Base-by-base conservation (phyloP, 805 yeast genomes). In the Saccharomycopsis selenospora region DNA sequence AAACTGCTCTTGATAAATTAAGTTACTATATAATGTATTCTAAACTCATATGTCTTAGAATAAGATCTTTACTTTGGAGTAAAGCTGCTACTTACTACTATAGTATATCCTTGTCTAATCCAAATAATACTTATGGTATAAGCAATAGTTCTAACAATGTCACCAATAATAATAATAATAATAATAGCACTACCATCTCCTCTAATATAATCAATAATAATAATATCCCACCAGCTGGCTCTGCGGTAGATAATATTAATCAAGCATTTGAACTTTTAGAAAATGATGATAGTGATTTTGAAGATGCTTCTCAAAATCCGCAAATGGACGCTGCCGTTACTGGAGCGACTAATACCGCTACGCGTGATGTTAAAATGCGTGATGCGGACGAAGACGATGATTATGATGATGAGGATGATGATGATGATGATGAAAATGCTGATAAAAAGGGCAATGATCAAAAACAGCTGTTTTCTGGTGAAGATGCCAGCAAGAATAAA, bases 1-100 rank as follows among this genome's bases (percentile, higher is more conserved):
- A 62, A 30, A 45, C 66, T 2, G 56, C 47, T 1, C 40, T 69
- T 29, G 57, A 57, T 29, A 61, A 40, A 40, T 6, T 40, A 22
- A 22, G 26, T 20, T 20, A 23, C 23, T 40, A 29, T 14, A 24
- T 51, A 22, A 24, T 46, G 28, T 43, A 38, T 27, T 51, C 52
- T 13, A 46, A 44, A 24, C 33, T 45, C 4, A 49, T 47, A 17
- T 45, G 44, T 2, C 24, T 52, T 4, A 20, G 55, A 14, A 18
- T 52, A 18, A 36, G 53, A 36, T 46, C 53, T 14, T 36, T 52
- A 20, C 48, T 52, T 18, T 52, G 55, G 55, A 49, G 51, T 8
- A 52, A 49, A 20, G 55, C 55, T 14, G 46, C 53, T 4, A 33
- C 49, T 7, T 48, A 46, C 20, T 49, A 40, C 29, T 52, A 40